Evolutionary conservation across 139 green algal species (phyloP), one percentile per base, ranked within the genome.

Genomic region (Chlamydomonas asymmetrica): DNA sequence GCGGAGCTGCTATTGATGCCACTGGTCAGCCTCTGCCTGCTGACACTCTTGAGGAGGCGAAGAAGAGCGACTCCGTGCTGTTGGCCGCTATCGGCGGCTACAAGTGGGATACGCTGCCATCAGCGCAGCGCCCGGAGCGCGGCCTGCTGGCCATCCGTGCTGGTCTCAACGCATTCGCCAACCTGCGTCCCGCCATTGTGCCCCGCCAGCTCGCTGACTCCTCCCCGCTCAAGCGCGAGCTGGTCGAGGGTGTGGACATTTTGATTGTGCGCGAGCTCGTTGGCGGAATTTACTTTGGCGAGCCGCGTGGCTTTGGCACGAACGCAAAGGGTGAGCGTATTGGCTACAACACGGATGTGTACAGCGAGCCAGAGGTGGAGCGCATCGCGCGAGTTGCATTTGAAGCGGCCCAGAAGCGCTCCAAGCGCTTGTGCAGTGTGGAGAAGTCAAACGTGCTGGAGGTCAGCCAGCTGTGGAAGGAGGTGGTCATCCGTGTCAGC

Each of bases 361-460:
- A 99, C 89, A 77, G 70, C 59, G 70, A 76, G 70, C 60, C 56
- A n/a, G 87, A 98, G 89, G 83, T 99, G 13, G 95, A 98, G 83
- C 88, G 96, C 40, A 99, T 99, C 57, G 95, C 96, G 0, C 88
- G 89, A 3, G 95, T 98, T 4, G 96, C 88, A 0, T 99, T 99
- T 73, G 90, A 98, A 56, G 88, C 90, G 22, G 96, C 96, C 2
- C 85, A 75, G 65, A 97, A 97, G 88, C 88, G 96, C 39, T 25
- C 68, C 50, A 86, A 86, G 59, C 81, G 86, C 41, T 78, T 99
- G 48, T 96, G 88, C 70, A 96, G 87, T 52, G 96, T 99, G 50
- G 96, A 98, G 45, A 99, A 99, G 89, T 84, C 86, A 69, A 99
- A 99, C 80, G 96, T 99, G 80, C 86, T 99, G 34, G 96, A 99